These are phyloP conservation scores for Epichloe gansuensis DNA, from an alignment of 2,329 filamentous ascomycete genomes.

Conservation along the genomic window DNA sequence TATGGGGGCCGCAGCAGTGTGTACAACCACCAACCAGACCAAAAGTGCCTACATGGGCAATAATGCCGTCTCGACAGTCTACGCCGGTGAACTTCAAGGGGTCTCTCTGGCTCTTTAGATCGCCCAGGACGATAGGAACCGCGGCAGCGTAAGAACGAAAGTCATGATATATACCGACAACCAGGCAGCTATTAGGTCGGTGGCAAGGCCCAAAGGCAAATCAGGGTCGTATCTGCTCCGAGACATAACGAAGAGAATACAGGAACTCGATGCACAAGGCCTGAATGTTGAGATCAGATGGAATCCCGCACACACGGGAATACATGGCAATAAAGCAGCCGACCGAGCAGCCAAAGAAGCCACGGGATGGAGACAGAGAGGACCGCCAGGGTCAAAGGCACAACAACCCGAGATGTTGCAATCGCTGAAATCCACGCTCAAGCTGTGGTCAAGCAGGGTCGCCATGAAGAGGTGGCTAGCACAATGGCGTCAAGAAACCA, in stretches of 20 bases:
- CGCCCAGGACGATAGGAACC: background rate
- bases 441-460: background rate
- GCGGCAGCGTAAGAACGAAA: background rate
- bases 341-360: conserved; percentile 14
- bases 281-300: conserved; percentile 8
- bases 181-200: background rate
- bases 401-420: background rate
- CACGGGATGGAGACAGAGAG: background rate
- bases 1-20: background rate
- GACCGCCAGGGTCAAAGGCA: background rate
- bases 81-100: background rate
- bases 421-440: background rate
- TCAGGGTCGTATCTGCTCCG: background rate
- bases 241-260: background rate
- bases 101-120: background rate
- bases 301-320: conserved; percentile 12
- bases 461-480: background rate
- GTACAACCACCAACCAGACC: background rate
- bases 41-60: background rate
- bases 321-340: conserved; percentile 11
- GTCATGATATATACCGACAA: background rate
- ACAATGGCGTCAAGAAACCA: background rate
- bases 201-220: background rate
- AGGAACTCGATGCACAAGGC: conserved; percentile 1
- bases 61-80: background rate